These are phyloP conservation scores for Gleditsia sinensis DNA, from an alignment of 306 rosid genomes.

Conservation along the genomic window DNA sequence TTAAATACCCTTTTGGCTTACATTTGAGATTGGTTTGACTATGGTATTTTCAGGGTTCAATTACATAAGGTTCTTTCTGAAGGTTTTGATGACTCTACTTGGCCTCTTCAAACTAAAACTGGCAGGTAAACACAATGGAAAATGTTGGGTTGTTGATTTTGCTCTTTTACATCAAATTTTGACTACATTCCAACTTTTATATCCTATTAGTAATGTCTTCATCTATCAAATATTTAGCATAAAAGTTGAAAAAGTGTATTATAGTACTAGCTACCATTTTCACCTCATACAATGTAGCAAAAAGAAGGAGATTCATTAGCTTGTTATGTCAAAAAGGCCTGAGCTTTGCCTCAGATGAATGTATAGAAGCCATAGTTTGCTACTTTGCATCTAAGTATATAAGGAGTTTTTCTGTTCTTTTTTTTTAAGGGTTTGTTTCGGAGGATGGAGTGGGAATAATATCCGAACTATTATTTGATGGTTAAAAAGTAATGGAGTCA, in stretches of 20 bases:
- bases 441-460: no score
- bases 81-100: conserved; percentile 75
- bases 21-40: not conserved
- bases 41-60: conserved; percentile 53
- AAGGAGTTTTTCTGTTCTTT: no score
- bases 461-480: no score
- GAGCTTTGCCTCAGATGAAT: not conserved
- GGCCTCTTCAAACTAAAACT: conserved; percentile 84
- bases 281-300: not conserved
- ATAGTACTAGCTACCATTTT: not conserved
- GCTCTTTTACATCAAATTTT: not conserved
- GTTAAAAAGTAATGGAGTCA: no score
- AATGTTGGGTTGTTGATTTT: not conserved
- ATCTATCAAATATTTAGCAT: not conserved
- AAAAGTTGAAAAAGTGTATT: not conserved
- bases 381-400: no score
- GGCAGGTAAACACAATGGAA: conserved; percentile 55
- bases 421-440: no score
- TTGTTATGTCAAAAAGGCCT: not conserved
- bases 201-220: not conserved
- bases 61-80: conserved; percentile 76
- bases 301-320: no score
- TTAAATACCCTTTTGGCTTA: not conserved
- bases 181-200: not conserved
- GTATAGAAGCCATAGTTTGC: no score